Percentiles rank a stretch among this genome's conserved stretches.
These are phyloP conservation scores for Corylus heterophylla DNA, from an alignment of 306 rosid genomes.

Conservation along the genomic window DNA sequence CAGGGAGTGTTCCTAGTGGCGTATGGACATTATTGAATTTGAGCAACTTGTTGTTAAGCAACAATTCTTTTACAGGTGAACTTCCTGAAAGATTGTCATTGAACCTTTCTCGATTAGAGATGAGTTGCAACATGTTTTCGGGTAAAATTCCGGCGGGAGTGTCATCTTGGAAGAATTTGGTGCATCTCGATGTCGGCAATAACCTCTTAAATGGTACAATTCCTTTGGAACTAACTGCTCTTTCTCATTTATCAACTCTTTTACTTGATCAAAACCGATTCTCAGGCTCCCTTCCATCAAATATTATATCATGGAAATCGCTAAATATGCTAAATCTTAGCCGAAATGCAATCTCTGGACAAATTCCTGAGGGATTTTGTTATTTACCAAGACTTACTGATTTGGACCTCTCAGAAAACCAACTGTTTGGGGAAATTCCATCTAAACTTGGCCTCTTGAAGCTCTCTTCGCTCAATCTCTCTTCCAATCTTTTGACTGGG, in stretches of 20 bases:
- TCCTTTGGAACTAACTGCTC: slow-evolving; percentile 55
- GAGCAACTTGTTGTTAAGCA: slow-evolving; percentile 25
- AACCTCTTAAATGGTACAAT: slow-evolving; percentile 56
- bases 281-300: slow-evolving; percentile 46
- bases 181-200: slow-evolving; percentile 46
- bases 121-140: slow-evolving; percentile 53
- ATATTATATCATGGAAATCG: slow-evolving; percentile 47
- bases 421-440: slow-evolving; percentile 67
- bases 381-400: slow-evolving; percentile 34
- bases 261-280: slow-evolving; percentile 55
- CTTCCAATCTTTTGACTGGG: slow-evolving; percentile 59
- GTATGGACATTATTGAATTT: slow-evolving; percentile 56
- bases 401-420: slow-evolving; percentile 69
- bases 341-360: slow-evolving; percentile 52
- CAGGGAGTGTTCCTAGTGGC: slow-evolving; percentile 61
- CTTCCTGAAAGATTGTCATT: slow-evolving; percentile 50
- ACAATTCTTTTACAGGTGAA: slow-evolving; percentile 55
- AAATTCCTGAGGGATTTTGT: slow-evolving; percentile 45
- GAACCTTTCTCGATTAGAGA: slow-evolving; percentile 44
- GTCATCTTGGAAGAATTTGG: slow-evolving; percentile 48
- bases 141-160: slow-evolving; percentile 60
- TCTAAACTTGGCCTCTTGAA: background rate
- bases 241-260: slow-evolving; percentile 33
- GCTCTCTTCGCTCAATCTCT: slow-evolving; percentile 37
- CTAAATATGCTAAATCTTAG: slow-evolving; percentile 42